These are phyloP conservation scores for Mimosa bimucronata DNA, from an alignment of 306 rosid species.

Conservation along the genomic window DNA sequence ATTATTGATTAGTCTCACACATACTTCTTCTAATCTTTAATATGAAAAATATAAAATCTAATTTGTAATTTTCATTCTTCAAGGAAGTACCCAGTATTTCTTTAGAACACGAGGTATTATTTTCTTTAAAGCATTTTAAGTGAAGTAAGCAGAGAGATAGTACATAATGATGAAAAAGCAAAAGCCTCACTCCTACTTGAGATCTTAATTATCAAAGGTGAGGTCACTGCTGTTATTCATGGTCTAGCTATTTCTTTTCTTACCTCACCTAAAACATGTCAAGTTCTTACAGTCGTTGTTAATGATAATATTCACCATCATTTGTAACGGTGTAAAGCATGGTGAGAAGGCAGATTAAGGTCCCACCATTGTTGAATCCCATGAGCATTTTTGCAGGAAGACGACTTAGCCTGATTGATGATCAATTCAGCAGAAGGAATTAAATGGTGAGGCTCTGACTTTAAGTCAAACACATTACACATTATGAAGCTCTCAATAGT, in stretches of 20 bases:
- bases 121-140: not conserved
- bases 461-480: not conserved
- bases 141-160: not conserved
- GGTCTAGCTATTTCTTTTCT: not conserved
- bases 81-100: too few species aligned
- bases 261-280: not conserved
- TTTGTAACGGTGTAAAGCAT: not conserved
- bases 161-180: not conserved
- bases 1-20: too few species aligned
- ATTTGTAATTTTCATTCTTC: too few species aligned
- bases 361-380: slow-evolving; percentile 43
- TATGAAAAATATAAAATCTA: too few species aligned
- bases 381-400: slow-evolving; percentile 18
- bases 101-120: too few species aligned
- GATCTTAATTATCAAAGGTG: too few species aligned
- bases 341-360: slow-evolving; percentile 14
- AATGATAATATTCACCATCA: too few species aligned
- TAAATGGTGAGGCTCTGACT: slow-evolving; percentile 16
- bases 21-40: too few species aligned
- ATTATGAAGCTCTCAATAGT: not conserved
- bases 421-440: slow-evolving; percentile 43
- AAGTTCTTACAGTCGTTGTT: not conserved
- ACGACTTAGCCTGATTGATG: slow-evolving; percentile 13
- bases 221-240: not conserved
- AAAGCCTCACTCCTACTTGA: not conserved